A percentile compares a stretch with the other conserved stretches of the same genome.
phyloP scores from a whole-genome alignment of 192 early-diverging fungal genomes.

The Hyaloraphidium curvatum region DNA sequence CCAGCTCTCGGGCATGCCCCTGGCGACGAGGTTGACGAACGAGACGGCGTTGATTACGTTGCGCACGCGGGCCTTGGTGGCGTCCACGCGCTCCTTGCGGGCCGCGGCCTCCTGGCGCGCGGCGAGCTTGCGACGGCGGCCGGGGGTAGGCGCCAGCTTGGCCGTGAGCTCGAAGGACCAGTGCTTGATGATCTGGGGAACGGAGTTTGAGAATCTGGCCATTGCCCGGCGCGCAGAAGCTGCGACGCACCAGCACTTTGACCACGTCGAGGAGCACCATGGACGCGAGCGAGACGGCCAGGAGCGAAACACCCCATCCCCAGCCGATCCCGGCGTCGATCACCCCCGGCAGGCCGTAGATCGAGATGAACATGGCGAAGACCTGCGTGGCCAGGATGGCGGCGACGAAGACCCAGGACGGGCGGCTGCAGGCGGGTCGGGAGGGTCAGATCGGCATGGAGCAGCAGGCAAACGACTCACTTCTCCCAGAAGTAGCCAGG shows the following conservation, averaged over 20 bases:
- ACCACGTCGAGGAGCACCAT: constrained; percentile 74
- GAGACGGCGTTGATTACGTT: constrained; percentile 15
- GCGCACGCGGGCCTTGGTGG: constrained; percentile 14
- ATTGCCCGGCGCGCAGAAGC: too few relatives aligned
- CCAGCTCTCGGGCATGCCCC: too few relatives aligned
- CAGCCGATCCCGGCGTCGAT: constrained; percentile 46
- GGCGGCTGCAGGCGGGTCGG: too few relatives aligned
- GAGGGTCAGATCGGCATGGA: too few relatives aligned
- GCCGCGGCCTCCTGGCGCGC: constrained; percentile 5
- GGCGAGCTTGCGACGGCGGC: constrained; percentile 36
- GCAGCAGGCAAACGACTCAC: too few relatives aligned
- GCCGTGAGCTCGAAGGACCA: constrained; percentile 89
- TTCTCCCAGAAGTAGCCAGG: constrained; percentile 75
- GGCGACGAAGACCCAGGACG: constrained; percentile 53
- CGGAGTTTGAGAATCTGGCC: too few relatives aligned
- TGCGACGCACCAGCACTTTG: too few relatives aligned
- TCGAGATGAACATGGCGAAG: constrained; percentile 66
- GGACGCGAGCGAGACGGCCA: constrained; percentile 57
- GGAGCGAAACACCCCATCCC: constrained; percentile 48
- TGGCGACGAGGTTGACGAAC: too few relatives aligned
- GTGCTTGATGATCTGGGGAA: constrained; percentile 46
- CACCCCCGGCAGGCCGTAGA: constrained; percentile 40
- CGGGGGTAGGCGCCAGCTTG: constrained; percentile 49
- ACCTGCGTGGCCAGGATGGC: constrained; percentile 79
- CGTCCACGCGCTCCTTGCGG: constrained; percentile 8